phyloP scores from a whole-genome alignment of 768 basidiomycete species.

The Porpolomopsis calyptriformis region DNA sequence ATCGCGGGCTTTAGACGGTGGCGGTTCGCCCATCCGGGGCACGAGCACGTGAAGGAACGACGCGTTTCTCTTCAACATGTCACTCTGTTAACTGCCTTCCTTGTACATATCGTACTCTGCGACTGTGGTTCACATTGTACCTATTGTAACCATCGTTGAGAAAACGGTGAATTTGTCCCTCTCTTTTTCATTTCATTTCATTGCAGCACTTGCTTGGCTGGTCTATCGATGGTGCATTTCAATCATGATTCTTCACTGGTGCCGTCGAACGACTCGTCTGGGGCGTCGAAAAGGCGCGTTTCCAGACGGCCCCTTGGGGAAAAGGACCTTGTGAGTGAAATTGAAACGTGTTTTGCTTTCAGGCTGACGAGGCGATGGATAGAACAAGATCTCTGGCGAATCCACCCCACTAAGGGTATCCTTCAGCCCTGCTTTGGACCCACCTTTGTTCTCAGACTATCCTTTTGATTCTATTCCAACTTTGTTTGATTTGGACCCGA shows the following conservation, averaged over 20 bases:
- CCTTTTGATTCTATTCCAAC: slow-evolving; percentile 15
- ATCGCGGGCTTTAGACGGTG: slow-evolving; percentile 1
- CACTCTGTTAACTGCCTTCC: neutral
- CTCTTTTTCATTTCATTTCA: too few species aligned
- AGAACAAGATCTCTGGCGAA: neutral
- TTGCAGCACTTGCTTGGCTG: too few species aligned
- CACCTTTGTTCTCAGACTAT: slow-evolving; percentile 27
- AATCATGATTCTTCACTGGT: too few species aligned
- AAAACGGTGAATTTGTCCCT: too few species aligned
- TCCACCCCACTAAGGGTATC: slow-evolving; percentile 23
- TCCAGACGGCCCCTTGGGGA: slow-evolving; percentile 5
- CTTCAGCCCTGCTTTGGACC: slow-evolving; percentile 28
- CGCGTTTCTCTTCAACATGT: neutral
- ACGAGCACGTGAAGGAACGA: neutral
- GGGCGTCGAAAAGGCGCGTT: slow-evolving; percentile 14
- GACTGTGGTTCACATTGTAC: too few species aligned
- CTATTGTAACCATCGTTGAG: too few species aligned
- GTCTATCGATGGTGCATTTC: too few species aligned
- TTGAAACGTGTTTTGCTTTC: too few species aligned
- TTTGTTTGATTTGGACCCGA: neutral
- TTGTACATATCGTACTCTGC: neutral
- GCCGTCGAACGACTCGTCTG: neutral
- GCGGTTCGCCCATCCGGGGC: too few species aligned
- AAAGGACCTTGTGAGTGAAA: neutral
- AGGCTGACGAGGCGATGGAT: too few species aligned